Evolutionary conservation across 1,284 basidiomycete species (phyloP), one percentile per base, ranked within the genome.

Genomic region (Hemileia vastatrix): DNA sequence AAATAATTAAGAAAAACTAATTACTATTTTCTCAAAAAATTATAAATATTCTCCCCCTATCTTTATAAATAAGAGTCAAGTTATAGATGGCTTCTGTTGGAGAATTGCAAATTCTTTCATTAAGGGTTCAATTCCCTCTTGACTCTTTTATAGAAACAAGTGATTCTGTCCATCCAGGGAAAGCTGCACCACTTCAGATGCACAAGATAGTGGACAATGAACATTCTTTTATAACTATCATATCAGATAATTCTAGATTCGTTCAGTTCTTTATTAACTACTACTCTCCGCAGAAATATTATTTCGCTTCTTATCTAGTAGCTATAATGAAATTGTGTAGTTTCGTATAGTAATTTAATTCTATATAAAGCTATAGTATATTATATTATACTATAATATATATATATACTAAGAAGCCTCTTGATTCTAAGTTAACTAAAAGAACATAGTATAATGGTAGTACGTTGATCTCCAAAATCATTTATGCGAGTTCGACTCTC

Each of bases 241-340:
- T 76, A 45, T 76, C 74, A 48, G 73, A 77, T 66, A 76, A 75
- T 64, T 73, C 70, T 72, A 72, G 66, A 68, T 74, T 76, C 66
- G 71, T 74, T 56, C 68, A 76, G 74, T 70, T 73, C 71, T 58
- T 67, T 69, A 48, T 70, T 77, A 47, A 73, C 69, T 61, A 68
- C 70, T 47, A 76, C 76, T 64, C 67, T 71, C 74, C 63, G 72
- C 74, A 52, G 75, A 73, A 58, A 77, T 75, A 62, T 67, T 77
- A 47, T 76, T 76, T 61, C 71, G 76, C 63, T 54, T 77, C 58
- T 72, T 76, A 60, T 74, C 65, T 74, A 72, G n/a, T n/a, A n/a
- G n/a, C n/a, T 77, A 75, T 63, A 74, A 77, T 66, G 54, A 63
- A 63, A 66, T 77, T 49, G 75, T 77, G 70, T 60, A 67, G 55